These are phyloP conservation scores for Physaria fendleri DNA, from an alignment of 345 rosid genomes.

Conservation along the genomic window DNA sequence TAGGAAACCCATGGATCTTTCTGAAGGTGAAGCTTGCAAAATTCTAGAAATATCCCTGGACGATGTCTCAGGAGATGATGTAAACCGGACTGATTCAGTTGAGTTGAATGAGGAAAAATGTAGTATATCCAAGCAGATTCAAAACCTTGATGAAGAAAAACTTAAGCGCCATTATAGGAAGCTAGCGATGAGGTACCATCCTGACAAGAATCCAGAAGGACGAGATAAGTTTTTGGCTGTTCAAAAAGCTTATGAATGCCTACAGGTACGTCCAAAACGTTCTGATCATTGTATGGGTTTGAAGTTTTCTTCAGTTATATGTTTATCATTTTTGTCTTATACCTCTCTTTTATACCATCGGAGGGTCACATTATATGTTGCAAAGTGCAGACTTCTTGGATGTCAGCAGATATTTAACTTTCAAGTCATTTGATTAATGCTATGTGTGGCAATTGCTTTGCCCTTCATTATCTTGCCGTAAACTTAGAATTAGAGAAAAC, in stretches of 20 bases:
- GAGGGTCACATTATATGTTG: neutral
- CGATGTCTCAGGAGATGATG: conserved; percentile 58
- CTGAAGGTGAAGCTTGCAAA: conserved; percentile 97
- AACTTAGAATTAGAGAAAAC: neutral
- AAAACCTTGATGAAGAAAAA: conserved; percentile 98
- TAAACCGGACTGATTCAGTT: conserved; percentile 30
- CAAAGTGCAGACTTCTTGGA: neutral
- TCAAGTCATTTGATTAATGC: conserved; percentile 15
- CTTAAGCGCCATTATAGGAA: conserved; percentile 99
- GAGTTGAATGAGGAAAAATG: conserved; percentile 47
- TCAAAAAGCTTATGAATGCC: conserved; percentile 96
- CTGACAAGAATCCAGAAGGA: conserved; percentile 99
- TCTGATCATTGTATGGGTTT: conserved; percentile 1
- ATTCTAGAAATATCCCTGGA: conserved; percentile 83
- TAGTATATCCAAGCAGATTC: conserved; percentile 76
- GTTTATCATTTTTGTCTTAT: neutral
- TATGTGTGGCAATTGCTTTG: neutral
- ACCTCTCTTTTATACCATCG: conserved; percentile 7
- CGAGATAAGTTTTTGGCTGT: conserved; percentile 97
- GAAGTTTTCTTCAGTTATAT: neutral
- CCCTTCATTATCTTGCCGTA: conserved; percentile 4
- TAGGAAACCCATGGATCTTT: conserved; percentile 95
- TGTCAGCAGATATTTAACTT: neutral
- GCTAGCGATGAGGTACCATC: conserved; percentile 99
- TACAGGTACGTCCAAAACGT: conserved; percentile 55